Conservation (phyloP, 106 monocot genomes). For the Platanthera zijinensis region DNA sequence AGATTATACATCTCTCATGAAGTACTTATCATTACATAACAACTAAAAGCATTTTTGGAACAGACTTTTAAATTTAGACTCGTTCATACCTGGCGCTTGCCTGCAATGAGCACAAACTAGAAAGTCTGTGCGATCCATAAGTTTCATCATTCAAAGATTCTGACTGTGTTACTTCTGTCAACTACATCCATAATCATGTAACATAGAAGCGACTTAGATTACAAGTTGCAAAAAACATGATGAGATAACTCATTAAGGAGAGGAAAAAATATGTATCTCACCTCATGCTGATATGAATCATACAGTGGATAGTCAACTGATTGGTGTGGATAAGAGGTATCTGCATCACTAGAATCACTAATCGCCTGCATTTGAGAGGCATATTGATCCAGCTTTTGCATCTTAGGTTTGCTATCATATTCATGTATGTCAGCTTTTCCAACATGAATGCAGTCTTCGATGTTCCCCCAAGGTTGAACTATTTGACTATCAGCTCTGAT, state of each 20-base stretch:
- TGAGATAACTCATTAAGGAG: background rate
- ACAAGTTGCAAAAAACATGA: background rate
- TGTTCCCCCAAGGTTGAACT: background rate
- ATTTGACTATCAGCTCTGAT: background rate
- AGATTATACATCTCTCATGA: background rate
- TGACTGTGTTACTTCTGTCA: background rate
- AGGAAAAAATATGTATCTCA: background rate
- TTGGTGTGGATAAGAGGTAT: background rate
- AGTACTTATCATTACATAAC: background rate
- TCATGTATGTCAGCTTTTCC: background rate
- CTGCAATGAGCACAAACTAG: background rate
- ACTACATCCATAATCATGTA: background rate
- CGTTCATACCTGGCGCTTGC: background rate
- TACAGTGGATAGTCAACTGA: background rate
- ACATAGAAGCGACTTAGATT: background rate
- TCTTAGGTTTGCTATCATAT: conserved; percentile 18
- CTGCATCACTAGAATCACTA: background rate
- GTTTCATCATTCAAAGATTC: background rate
- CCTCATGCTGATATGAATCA: background rate
- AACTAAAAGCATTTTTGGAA: background rate
- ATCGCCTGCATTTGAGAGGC: conserved; percentile 9
- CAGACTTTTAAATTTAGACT: background rate
- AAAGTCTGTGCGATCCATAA: background rate
- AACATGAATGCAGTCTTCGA: background rate
- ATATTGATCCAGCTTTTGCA: conserved; percentile 23